Percentiles rank a stretch among this genome's conserved stretches.
Conservation (phyloP, 768 basidiomycete species). For the Leccinum subgranulosum region DNA sequence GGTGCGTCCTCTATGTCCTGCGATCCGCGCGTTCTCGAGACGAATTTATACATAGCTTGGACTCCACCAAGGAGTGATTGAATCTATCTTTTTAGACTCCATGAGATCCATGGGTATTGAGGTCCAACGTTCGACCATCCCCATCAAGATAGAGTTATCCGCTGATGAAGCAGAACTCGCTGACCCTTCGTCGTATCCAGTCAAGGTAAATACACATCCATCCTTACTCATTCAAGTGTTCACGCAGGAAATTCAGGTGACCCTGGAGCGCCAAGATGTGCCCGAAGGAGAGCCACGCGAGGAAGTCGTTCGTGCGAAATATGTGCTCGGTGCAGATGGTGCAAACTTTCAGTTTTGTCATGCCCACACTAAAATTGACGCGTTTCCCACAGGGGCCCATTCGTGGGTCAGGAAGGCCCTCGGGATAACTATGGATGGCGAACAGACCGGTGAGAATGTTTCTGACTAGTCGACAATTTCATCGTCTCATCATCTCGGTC, state of each 20-base stretch:
- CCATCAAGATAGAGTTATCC: constrained; percentile 30
- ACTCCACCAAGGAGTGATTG: constrained; percentile 36
- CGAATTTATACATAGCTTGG: constrained; percentile 16
- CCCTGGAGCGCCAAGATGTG: constrained; percentile 16
- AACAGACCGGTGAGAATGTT: constrained; percentile 45
- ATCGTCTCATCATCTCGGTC: not conserved
- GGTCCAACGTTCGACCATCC: constrained; percentile 33
- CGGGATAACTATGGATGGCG: constrained; percentile 71
- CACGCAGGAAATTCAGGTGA: constrained; percentile 16
- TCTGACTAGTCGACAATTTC: not conserved
- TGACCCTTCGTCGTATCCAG: constrained; percentile 8
- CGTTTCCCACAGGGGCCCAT: constrained; percentile 55
- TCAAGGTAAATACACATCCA: not conserved
- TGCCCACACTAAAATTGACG: not conserved
- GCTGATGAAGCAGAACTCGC: constrained; percentile 18
- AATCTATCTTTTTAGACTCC: constrained; percentile 33
- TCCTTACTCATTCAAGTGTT: constrained; percentile 21
- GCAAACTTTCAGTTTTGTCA: constrained; percentile 9
- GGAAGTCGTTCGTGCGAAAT: constrained; percentile 68
- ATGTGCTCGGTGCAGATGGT: constrained; percentile 77
- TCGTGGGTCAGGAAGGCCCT: constrained; percentile 77
- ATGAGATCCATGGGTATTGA: constrained; percentile 28
- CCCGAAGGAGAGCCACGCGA: constrained; percentile 35
- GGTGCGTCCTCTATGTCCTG: constrained; percentile 31
- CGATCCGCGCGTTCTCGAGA: not conserved